These are phyloP conservation scores for Penicillium maclennaniae DNA, from an alignment of 495 filamentous ascomycete genomes.

Conservation along the genomic window DNA sequence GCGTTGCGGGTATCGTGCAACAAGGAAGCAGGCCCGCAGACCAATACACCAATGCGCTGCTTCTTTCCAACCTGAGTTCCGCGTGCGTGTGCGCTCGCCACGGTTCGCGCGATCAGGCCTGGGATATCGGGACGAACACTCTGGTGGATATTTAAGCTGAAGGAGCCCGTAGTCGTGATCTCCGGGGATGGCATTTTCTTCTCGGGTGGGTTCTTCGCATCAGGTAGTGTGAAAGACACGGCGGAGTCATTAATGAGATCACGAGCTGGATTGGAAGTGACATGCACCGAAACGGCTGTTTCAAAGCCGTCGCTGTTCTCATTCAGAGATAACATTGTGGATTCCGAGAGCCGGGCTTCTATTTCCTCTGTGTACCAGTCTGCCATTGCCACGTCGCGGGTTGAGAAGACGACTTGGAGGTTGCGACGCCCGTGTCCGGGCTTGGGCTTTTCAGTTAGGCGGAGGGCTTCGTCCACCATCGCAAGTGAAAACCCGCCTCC, in stretches of 20 bases:
- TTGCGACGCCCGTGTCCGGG: constrained; percentile 10
- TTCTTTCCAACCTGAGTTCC: constrained; percentile 13
- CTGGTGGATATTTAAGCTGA: constrained; percentile 21
- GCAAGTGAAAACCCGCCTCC: constrained; percentile 50
- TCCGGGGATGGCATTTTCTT: constrained; percentile 9
- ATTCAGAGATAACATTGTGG: constrained; percentile 6
- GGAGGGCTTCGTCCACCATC: constrained; percentile 27
- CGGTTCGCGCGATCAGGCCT: constrained; percentile 26
- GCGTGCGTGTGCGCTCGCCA: constrained; percentile 14
- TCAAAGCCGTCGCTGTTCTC: constrained; percentile 23
- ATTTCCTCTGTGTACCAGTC: constrained; percentile 30
- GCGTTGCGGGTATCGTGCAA: constrained; percentile 47
- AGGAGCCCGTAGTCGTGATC: constrained; percentile 17
- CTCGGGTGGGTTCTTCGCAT: constrained; percentile 1
- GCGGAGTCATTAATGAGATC: background rate
- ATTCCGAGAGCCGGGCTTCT: constrained; percentile 20
- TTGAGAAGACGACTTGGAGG: constrained; percentile 29
- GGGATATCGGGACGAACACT: constrained; percentile 38
- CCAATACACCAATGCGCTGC: constrained; percentile 40
- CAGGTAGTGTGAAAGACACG: constrained; percentile 8
- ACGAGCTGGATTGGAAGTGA: constrained; percentile 16
- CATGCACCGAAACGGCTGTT: constrained; percentile 29
- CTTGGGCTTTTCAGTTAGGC: constrained; percentile 4
- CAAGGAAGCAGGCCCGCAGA: constrained; percentile 50
- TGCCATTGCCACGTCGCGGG: constrained; percentile 23